Evolutionary conservation across 176 grass and related monocot species (phyloP).

Genomic region (Carex myosuroides): DNA sequence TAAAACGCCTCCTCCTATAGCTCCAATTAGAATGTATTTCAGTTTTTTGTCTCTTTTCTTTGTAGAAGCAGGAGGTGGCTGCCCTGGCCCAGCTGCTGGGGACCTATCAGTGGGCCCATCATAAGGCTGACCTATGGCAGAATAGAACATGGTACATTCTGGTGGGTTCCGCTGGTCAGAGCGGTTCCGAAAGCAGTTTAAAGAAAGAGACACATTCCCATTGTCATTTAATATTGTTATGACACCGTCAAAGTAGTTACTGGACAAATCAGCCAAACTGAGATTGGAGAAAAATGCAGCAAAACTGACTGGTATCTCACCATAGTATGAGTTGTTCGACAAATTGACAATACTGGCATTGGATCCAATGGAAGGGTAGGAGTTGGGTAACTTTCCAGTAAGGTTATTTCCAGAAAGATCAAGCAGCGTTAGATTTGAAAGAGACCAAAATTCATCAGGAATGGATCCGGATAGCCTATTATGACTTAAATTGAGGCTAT

Average conservation of each 20-base stretch:
- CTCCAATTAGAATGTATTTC: slow-evolving; percentile 82
- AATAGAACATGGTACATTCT: slow-evolving; percentile 63
- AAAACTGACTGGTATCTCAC: slow-evolving; percentile 42
- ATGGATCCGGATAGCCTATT: slow-evolving; percentile 59
- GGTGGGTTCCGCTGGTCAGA: slow-evolving; percentile 39
- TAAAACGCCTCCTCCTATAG: slow-evolving; percentile 45
- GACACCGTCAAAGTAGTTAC: slow-evolving; percentile 76
- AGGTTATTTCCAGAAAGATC: slow-evolving; percentile 69
- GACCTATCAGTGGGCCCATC: slow-evolving; percentile 2
- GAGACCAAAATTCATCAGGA: slow-evolving; percentile 52
- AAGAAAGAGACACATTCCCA: slow-evolving; percentile 33
- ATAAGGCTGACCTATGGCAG: slow-evolving; percentile 33
- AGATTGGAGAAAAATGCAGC: slow-evolving; percentile 30
- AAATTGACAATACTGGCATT: slow-evolving; percentile 53
- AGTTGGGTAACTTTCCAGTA: slow-evolving; percentile 45
- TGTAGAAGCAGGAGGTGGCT: background rate
- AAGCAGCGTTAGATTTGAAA: slow-evolving; percentile 41
- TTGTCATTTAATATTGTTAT: slow-evolving; percentile 4
- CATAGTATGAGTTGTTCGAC: slow-evolving; percentile 66
- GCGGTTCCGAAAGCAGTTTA: slow-evolving; percentile 57
- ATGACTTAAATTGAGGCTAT: slow-evolving; percentile 47
- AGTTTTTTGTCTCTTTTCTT: slow-evolving; percentile 46
- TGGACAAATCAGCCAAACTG: slow-evolving; percentile 45
- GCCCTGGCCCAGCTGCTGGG: slow-evolving; percentile 12
- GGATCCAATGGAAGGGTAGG: slow-evolving; percentile 18